Base-by-base conservation (phyloP, 1,284 basidiomycete genomes). In the Rhodofomes roseus region DNA sequence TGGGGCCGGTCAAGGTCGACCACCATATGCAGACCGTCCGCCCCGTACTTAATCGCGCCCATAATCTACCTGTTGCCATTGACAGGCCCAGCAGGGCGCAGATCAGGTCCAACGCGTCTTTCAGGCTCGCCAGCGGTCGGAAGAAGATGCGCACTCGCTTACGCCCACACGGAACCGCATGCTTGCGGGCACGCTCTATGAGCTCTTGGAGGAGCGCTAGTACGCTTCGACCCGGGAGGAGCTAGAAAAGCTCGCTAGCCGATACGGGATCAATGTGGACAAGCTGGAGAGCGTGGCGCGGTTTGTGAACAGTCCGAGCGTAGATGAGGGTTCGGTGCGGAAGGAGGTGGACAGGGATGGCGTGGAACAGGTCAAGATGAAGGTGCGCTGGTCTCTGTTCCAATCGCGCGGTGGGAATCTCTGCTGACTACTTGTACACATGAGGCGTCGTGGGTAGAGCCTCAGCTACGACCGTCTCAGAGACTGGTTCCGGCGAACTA, bases 1-100 rank as follows among this genome's bases (percentile, higher is more conserved):
- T 95, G 3, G 92, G 92, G 1, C 87, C 82, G 27, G 92, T 94
- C 7, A 77, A 75, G 22, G 89, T 95, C 22, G 85, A 86, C 71
- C 88, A 84, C 69, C 81, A 82, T 66, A 83, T 83, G 83, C 74
- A 80, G 60, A 74, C 80, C 5, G 66, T 86, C 54, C 79, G 75
- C 62, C 72, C 81, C 14, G 90, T 90, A 70, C 71, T 84, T 72
- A 25, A 46, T 34, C 48, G 11, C 46, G 27, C 34, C 9, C 58
- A 11, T 34, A 34, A 7, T 18, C 6, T 34, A 41, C 22, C 9
- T 8, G 23, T 9, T 16, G 3, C 27, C 34, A 20, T 18, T 22
- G 14, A 18, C 18, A 23, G 4, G 22, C 11, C 22, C 29, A 56
- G 29, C 62, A 72, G 73, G 69, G 63, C 62, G 73, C 71, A 16